phyloP scores from a whole-genome alignment of 2,329 filamentous ascomycete species.

The Cercospora janseana region DNA sequence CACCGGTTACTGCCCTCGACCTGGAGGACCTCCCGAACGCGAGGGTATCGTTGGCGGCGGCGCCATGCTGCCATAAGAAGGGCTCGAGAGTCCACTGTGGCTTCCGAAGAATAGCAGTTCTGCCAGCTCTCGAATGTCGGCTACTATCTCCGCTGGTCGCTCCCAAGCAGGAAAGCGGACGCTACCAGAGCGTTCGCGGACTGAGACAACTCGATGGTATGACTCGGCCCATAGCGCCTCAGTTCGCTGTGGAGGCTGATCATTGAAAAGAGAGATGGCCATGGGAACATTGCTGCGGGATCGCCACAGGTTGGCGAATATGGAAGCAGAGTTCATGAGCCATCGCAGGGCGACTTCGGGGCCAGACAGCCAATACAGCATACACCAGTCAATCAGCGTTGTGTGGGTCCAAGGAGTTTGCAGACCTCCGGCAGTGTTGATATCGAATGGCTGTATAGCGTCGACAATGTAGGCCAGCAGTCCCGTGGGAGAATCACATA shows the following conservation, averaged over 20 bases:
- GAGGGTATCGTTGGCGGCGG: constrained; percentile 3
- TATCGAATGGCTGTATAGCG: constrained; percentile 22
- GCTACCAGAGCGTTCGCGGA: constrained; percentile 37
- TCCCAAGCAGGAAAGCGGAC: constrained; percentile 42
- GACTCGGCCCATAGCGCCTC: constrained; percentile 42
- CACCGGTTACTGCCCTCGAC: background rate
- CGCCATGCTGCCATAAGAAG: background rate
- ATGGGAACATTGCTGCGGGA: constrained; percentile 38
- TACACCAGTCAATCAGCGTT: constrained; percentile 60
- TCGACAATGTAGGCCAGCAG: constrained; percentile 55
- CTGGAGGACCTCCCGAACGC: background rate
- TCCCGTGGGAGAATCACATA: constrained; percentile 62
- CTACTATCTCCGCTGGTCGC: constrained; percentile 41
- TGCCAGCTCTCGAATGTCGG: constrained; percentile 44
- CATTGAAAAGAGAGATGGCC: constrained; percentile 43
- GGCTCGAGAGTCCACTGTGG: constrained; percentile 5
- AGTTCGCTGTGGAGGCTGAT: constrained; percentile 14
- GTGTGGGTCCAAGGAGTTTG: constrained; percentile 38
- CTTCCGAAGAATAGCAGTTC: constrained; percentile 12
- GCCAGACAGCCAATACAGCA: constrained; percentile 65
- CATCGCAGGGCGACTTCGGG: constrained; percentile 60
- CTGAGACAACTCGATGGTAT: constrained; percentile 40
- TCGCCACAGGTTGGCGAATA: constrained; percentile 30
- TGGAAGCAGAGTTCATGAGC: constrained; percentile 39
- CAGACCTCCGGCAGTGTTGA: background rate